Percentiles rank a stretch among this genome's conserved stretches.
Conservation (phyloP, 331 rosid species). For the Prunus yedoensis region DNA sequence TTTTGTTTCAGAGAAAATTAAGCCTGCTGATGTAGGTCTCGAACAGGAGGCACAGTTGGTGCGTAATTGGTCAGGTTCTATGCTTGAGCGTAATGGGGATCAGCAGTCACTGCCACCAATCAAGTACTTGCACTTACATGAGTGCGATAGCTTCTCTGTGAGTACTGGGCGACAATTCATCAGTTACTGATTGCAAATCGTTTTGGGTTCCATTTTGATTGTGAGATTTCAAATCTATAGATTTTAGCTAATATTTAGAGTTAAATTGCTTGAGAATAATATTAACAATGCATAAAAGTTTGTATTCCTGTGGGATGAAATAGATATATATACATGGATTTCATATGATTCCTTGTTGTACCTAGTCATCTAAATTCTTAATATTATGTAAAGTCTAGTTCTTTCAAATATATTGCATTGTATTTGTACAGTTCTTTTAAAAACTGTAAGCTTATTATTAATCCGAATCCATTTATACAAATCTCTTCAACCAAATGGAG, state of each 20-base stretch:
- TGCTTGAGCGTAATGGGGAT: slow-evolving; percentile 58
- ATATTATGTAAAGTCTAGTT: not conserved
- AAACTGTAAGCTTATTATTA: not conserved
- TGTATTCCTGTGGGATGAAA: not conserved
- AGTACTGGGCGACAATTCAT: slow-evolving; percentile 25
- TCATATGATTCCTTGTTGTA: slow-evolving; percentile 2
- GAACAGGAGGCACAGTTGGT: slow-evolving; percentile 94
- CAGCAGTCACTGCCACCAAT: slow-evolving; percentile 69
- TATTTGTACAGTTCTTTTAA: not conserved
- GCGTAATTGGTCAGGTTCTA: slow-evolving; percentile 67
- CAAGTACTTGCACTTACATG: slow-evolving; percentile 86
- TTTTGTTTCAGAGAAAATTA: slow-evolving; percentile 76
- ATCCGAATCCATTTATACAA: not conserved
- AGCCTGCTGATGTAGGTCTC: slow-evolving; percentile 93
- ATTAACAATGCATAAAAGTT: not conserved
- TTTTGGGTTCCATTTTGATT: not conserved
- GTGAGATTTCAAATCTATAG: not conserved
- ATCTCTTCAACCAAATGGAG: not conserved
- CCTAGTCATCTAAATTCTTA: not conserved
- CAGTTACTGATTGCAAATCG: slow-evolving; percentile 5
- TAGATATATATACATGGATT: not conserved
- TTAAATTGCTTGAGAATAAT: not conserved
- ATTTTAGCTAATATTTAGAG: not conserved
- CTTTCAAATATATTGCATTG: not conserved
- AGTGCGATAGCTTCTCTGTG: slow-evolving; percentile 84